These are phyloP conservation scores for Casuarina cunninghamiana DNA, from an alignment of 306 rosid species.

Conservation along the genomic window DNA sequence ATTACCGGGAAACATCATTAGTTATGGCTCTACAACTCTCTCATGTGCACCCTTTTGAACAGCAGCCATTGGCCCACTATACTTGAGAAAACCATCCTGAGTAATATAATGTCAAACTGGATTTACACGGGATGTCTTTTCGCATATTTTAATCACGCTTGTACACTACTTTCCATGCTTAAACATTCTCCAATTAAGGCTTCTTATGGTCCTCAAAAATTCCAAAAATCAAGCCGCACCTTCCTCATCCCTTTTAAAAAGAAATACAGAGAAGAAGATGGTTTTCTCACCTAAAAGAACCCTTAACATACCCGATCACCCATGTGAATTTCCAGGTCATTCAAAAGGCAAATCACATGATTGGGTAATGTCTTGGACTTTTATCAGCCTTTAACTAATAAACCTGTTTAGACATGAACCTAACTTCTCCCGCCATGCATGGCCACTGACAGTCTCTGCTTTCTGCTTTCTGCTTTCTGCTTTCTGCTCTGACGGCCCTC, in stretches of 20 bases:
- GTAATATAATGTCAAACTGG: too few species aligned
- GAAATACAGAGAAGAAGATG: neutral
- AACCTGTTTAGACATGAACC: conserved; percentile 30
- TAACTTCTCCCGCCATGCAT: neutral
- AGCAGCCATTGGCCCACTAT: too few species aligned
- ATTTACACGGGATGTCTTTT: neutral
- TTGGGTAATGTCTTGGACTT: conserved; percentile 22
- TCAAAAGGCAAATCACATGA: conserved; percentile 41
- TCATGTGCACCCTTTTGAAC: too few species aligned
- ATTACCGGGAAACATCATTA: too few species aligned
- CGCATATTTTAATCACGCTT: neutral
- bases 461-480: conserved; percentile 12
- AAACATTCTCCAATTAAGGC: neutral
- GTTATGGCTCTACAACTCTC: too few species aligned
- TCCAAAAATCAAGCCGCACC: conserved; percentile 34
- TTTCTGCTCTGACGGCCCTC: conserved; percentile 29
- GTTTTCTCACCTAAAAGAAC: conserved; percentile 46
- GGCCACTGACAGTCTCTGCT: neutral
- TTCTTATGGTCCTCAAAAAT: neutral
- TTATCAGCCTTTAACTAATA: conserved; percentile 13
- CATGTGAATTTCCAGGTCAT: conserved; percentile 36
- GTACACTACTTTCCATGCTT: neutral
- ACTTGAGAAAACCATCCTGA: too few species aligned
- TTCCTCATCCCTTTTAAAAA: neutral
- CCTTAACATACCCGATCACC: conserved; percentile 27